A percentile compares a stretch with the other conserved stretches of the same genome.
Conservation (phyloP, 2,329 filamentous ascomycete species). For the Bimuria novae-zelandiae region DNA sequence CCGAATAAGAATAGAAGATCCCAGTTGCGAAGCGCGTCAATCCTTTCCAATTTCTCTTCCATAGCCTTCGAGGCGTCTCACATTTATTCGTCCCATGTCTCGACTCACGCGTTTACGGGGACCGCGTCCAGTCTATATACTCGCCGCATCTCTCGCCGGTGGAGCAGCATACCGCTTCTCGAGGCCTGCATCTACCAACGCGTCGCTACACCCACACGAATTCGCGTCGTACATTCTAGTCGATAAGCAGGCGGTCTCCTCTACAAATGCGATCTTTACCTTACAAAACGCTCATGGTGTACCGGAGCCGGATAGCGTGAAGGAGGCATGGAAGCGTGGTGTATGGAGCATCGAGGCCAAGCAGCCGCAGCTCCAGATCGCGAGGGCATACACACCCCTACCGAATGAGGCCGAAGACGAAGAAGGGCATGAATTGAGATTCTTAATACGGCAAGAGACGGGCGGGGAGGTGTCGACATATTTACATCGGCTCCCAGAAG, state of each 20-base stretch:
- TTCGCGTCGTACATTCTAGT: constrained; percentile 71
- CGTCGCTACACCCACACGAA: constrained; percentile 59
- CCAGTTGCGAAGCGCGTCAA: background rate
- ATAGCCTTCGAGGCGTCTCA: background rate
- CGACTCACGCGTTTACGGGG: constrained; percentile 31
- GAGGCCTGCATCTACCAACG: constrained; percentile 27
- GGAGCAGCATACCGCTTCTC: constrained; percentile 42
- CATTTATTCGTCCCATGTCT: constrained; percentile 25
- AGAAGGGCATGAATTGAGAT: constrained; percentile 58
- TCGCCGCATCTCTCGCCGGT: constrained; percentile 39
- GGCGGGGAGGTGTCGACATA: constrained; percentile 88
- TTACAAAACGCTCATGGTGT: constrained; percentile 52
- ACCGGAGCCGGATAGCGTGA: constrained; percentile 35
- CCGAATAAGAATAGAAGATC: background rate
- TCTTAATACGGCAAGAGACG: constrained; percentile 78
- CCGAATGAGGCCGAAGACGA: constrained; percentile 40
- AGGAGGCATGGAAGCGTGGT: constrained; percentile 60
- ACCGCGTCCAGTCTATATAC: constrained; percentile 35
- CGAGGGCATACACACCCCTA: constrained; percentile 86
- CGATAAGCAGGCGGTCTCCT: constrained; percentile 65
- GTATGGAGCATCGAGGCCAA: constrained; percentile 92
- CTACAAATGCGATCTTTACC: constrained; percentile 71
- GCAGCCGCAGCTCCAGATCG: constrained; percentile 92
- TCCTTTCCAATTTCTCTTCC: background rate
- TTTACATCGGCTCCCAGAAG: constrained; percentile 66